Conservation (phyloP, 2,329 filamentous ascomycete genomes). For the Fusarium brachygibbosum region DNA sequence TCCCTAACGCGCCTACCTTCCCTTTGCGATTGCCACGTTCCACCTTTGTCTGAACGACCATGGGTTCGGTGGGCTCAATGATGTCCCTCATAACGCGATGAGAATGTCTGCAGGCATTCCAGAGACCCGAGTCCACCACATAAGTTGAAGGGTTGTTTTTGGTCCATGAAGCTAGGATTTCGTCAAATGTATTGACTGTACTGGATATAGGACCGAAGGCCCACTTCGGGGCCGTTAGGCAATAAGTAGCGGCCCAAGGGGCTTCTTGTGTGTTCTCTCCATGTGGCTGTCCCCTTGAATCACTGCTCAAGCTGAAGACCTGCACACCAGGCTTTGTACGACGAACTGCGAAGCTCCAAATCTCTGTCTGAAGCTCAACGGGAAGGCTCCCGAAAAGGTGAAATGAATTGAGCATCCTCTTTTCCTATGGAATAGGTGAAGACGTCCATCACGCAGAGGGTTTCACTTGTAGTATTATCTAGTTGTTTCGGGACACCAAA, state of each 20-base stretch:
- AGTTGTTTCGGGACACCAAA: background rate
- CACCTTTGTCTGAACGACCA: background rate
- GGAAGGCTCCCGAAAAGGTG: conserved; percentile 1
- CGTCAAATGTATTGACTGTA: too few relatives aligned
- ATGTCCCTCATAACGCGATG: background rate
- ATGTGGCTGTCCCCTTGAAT: too few relatives aligned
- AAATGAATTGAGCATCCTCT: conserved; percentile 1
- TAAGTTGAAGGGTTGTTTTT: conserved; percentile 12
- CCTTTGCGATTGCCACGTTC: background rate
- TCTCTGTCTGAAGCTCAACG: too few relatives aligned
- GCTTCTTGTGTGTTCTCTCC: too few relatives aligned
- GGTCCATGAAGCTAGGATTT: too few relatives aligned
- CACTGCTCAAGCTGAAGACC: too few relatives aligned
- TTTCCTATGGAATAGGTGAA: background rate
- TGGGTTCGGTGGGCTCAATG: background rate
- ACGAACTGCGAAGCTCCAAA: conserved; percentile 7
- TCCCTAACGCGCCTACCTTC: background rate
- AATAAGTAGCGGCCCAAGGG: too few relatives aligned
- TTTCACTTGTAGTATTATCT: background rate
- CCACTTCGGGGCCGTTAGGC: too few relatives aligned
- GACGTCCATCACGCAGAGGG: background rate
- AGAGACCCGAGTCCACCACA: conserved; percentile 3
- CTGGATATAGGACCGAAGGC: too few relatives aligned
- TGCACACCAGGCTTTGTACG: background rate
- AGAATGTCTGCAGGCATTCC: conserved; percentile 8